Conservation (phyloP, 352 stramenopile species). For the Elongisporangium prolatum region DNA sequence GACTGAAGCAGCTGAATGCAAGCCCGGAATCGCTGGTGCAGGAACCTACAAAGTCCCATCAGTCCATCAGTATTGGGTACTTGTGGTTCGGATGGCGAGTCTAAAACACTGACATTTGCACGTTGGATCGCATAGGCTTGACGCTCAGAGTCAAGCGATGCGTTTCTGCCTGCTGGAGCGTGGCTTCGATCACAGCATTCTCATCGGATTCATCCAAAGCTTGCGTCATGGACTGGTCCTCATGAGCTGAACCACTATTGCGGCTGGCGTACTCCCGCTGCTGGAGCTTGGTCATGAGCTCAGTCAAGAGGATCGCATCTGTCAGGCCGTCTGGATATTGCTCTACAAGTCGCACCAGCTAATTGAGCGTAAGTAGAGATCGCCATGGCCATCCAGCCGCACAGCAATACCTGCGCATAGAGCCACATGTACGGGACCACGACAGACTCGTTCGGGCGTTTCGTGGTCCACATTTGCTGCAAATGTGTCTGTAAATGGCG, state of each 20-base stretch:
- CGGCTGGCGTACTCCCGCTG: conserved; percentile 14
- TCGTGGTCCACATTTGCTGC: conserved; percentile 29
- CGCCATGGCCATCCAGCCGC: not conserved
- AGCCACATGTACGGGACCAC: conserved; percentile 52
- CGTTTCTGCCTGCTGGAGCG: conserved; percentile 22
- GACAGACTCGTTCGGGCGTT: conserved; percentile 15
- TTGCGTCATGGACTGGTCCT: conserved; percentile 19
- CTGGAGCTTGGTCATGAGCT: conserved; percentile 42
- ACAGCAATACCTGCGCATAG: conserved; percentile 29
- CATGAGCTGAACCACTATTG: not conserved
- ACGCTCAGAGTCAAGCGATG: conserved; percentile 35
- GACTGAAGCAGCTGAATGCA: conserved; percentile 32
- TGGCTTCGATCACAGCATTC: conserved; percentile 30
- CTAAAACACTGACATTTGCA: conserved; percentile 22
- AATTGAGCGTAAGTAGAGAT: not conserved
- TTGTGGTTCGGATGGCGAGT: not conserved
- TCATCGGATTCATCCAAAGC: conserved; percentile 30
- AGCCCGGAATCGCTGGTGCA: conserved; percentile 55
- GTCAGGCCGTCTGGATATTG: conserved; percentile 71
- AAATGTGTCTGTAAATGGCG: conserved; percentile 33
- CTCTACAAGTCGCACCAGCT: conserved; percentile 48
- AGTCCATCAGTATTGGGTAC: not conserved
- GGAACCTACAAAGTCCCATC: conserved; percentile 26
- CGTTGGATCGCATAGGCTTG: conserved; percentile 11
- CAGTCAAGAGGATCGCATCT: conserved; percentile 52